Percentiles rank a stretch among this genome's conserved stretches.
Conservation (phyloP, 768 basidiomycete genomes). For the Collybia mongolica region DNA sequence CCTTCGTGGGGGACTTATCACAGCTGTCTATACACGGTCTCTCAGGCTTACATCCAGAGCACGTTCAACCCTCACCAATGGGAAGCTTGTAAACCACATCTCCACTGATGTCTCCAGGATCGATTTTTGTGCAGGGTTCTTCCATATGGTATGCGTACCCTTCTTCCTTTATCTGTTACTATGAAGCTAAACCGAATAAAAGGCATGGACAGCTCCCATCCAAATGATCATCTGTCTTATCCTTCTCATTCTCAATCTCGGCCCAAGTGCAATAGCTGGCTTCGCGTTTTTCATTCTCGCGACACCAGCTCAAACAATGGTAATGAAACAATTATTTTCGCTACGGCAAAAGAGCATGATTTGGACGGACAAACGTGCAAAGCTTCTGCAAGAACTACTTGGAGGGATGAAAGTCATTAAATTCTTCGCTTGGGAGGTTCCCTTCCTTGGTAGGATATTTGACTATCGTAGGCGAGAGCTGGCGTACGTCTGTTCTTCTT, state of each 20-base stretch:
- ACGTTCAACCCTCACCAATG: constrained; percentile 79
- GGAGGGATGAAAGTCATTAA: constrained; percentile 93
- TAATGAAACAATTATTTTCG: constrained; percentile 73
- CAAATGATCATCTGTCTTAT: constrained; percentile 77
- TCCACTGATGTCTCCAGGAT: constrained; percentile 90
- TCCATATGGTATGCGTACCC: constrained; percentile 55
- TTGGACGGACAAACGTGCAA: constrained; percentile 91
- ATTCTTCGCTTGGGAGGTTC: constrained; percentile 85
- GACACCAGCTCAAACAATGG: constrained; percentile 68
- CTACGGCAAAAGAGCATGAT: constrained; percentile 73
- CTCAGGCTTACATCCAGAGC: constrained; percentile 77
- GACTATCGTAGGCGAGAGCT: constrained; percentile 74
- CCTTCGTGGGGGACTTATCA: constrained; percentile 81
- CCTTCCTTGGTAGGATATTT: constrained; percentile 74
- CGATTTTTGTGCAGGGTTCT: constrained; percentile 81
- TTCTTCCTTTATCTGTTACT: neutral
- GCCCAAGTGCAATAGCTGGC: constrained; percentile 56
- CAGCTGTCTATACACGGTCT: constrained; percentile 79
- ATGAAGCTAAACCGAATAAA: neutral
- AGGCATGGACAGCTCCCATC: constrained; percentile 73
- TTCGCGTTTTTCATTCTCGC: constrained; percentile 64
- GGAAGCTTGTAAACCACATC: constrained; percentile 91
- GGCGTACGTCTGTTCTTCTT: constrained; percentile 34
- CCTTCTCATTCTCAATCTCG: constrained; percentile 72
- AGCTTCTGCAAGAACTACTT: constrained; percentile 85